A percentile compares a stretch with the other conserved stretches of the same genome.
Conservation (phyloP, 768 basidiomycete genomes). For the Phlegmacium glaucopus region DNA sequence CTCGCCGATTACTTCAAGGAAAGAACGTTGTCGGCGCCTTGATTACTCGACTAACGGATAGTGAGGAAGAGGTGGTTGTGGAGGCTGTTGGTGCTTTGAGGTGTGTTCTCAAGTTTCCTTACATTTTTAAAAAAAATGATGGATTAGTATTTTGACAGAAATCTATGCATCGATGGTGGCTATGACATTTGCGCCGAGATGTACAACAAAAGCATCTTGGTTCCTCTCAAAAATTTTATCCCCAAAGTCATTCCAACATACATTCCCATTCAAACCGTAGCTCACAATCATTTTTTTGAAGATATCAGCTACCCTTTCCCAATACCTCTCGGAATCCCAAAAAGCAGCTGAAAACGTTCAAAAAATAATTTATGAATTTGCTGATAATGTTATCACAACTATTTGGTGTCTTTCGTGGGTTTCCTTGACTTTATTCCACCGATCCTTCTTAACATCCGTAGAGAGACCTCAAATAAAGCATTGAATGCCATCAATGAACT, state of each 20-base stretch:
- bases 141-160: conserved; percentile 43
- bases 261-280: neutral
- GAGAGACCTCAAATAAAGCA: conserved; percentile 93
- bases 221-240: conserved; percentile 70
- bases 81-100: conserved; percentile 88
- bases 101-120: conserved; percentile 39
- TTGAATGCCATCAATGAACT: conserved; percentile 82
- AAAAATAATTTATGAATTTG: conserved; percentile 79
- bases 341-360: conserved; percentile 65
- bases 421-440: neutral
- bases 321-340: conserved; percentile 60
- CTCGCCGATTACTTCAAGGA: conserved; percentile 82
- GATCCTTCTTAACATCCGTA: conserved; percentile 28
- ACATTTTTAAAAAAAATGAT: neutral
- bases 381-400: conserved; percentile 90
- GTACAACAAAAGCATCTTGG: conserved; percentile 92
- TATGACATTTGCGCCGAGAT: conserved; percentile 95
- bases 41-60: conserved; percentile 85
- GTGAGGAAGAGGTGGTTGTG: conserved; percentile 85
- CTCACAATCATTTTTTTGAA: conserved; percentile 28
- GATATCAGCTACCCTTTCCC: conserved; percentile 72
- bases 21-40: conserved; percentile 87
- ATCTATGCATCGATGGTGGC: conserved; percentile 92
- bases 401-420: conserved; percentile 95
- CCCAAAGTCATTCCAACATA: conserved; percentile 55